A percentile compares a stretch with the other conserved stretches of the same genome.
phyloP scores from a whole-genome alignment of 768 basidiomycete genomes.

The Agrocybe praecox region DNA sequence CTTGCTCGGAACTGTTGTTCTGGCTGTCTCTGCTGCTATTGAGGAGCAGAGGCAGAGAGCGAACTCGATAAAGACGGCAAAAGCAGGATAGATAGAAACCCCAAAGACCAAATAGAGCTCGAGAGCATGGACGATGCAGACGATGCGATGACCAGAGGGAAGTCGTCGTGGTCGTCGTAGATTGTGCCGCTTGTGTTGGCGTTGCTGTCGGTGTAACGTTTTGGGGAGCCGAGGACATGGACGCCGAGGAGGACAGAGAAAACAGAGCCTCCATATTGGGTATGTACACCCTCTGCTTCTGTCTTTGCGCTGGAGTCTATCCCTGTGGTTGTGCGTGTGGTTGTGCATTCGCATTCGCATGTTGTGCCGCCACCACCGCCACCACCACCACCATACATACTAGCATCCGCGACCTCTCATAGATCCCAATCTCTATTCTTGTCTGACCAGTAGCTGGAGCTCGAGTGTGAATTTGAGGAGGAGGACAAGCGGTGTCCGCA shows the following conservation, averaged over 20 bases:
- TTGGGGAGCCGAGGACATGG: not conserved
- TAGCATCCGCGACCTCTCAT: constrained; percentile 25
- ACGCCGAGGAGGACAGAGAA: too few species aligned
- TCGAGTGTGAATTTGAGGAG: too few species aligned
- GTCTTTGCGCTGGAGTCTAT: constrained; percentile 5
- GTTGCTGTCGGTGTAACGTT: not conserved
- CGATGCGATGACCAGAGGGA: constrained; percentile 46
- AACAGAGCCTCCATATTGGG: not conserved
- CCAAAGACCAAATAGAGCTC: too few species aligned
- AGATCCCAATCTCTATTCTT: constrained; percentile 49
- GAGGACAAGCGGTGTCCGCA: too few species aligned
- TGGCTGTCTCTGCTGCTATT: not conserved
- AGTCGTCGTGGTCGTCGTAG: too few species aligned
- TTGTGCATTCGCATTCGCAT: constrained; percentile 9
- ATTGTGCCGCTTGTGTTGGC: not conserved
- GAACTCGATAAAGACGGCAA: constrained; percentile 17
- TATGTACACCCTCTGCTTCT: constrained; percentile 5
- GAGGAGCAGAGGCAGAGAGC: constrained; percentile 19
- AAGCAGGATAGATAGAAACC: too few species aligned
- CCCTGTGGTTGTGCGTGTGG: too few species aligned
- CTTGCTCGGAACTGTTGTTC: constrained; percentile 51
- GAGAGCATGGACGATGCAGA: constrained; percentile 42
- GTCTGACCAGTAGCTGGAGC: constrained; percentile 18
- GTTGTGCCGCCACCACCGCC: constrained; percentile 29
- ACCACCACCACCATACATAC: constrained; percentile 1